Evolutionary conservation across 2,329 filamentous ascomycete genomes (phyloP), one percentile per base, ranked within the genome.

Genomic region (Lanzia echinophila): DNA sequence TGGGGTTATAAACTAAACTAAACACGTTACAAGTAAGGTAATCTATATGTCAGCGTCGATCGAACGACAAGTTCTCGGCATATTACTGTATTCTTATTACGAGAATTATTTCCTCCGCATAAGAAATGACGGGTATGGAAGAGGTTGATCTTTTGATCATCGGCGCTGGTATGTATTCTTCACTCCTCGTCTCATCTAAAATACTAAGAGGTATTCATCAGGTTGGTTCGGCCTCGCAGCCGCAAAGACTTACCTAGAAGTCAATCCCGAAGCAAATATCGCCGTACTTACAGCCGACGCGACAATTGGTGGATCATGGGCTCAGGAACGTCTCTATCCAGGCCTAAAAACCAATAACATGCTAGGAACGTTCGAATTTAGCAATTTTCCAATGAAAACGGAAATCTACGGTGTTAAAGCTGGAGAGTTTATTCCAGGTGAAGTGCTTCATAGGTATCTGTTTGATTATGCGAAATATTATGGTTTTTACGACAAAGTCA

Each of bases 271-370:
- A n/a, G 72, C 74, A 51, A 76, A 75, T 2, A 65, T 88, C 22
- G 69, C 76, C 1, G 64, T 88, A 10, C 69, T 87, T 31, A 86
- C 89, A 45, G 70, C 74, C 5, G 73, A 75, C 11, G 66, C 73
- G 12, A 78, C 79, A 0, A 63, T 84, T 5, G 88, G 87, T 1
- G 87, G 88, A 3, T 82, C 83, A 15, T 91, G 87, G 87, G 79
- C 82, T 8, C 73, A 80, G 53, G 73, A 85, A 36, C 77, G 86
- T 1, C 69, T 89, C 0, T 86, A 90, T 65, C 79, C 82, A 0
- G 82, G 81, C 1, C 75, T 92, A 47, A 86, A 83, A 62, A 83
- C 80, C 50, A 91, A 92, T 69, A 90, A 90, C 63, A 77, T 88
- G 66, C 67, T 84, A 11, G 86, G 87, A 2, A 86, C 81, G 0